Base-by-base conservation (phyloP, 805 yeast species). In the Priceomyces fermenticarens region DNA sequence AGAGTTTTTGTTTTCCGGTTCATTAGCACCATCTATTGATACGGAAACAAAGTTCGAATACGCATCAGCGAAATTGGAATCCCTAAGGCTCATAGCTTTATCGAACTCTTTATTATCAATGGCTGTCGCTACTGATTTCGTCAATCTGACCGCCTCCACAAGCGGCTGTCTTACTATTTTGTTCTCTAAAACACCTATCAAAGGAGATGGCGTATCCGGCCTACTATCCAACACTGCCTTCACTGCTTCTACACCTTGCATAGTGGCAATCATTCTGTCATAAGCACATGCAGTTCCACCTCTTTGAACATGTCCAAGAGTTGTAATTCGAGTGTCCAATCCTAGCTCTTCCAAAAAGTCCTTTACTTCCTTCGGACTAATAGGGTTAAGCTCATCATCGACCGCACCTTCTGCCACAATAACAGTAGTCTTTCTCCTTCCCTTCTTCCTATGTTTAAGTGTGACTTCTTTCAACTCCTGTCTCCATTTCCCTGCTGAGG, bases 341-440 rank as follows among this genome's bases (percentile, higher is more conserved):
- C 88, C 88, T 44, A 85, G 63, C 48, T 73, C 77, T 13, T 80
- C 86, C 44, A 85, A 67, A 8, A 80, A 86, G 13, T 79, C 68
- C 53, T 77, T 78, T 23, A 85, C 91, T 42, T 81, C 79, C 35
- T 78, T 72, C 20, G 86, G 70, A 4, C 84, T 68, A 45, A 85
- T 81, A 36, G 86, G 88, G 32, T 78, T 76, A 52, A 85, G 68
- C 46, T 83, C 84, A 44, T 76, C 74, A 42, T 80, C 80, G 45
- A 85, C 79, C 36, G 95, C 95, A 55, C 95, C 95, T 62, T 85
- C 95, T 14, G 93, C 89, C 32, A 85, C 89, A 53, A 85, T 77
- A 23, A 85, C 89, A 27, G 80, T 85, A 17, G 91, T 83, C 58
- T 83, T 83, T 63, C 95, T 72, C 67, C 81, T 81, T 39, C 95